Evolutionary conservation across 2,329 filamentous ascomycete genomes (phyloP).

Genomic region (Fonsecaea pedrosoi): DNA sequence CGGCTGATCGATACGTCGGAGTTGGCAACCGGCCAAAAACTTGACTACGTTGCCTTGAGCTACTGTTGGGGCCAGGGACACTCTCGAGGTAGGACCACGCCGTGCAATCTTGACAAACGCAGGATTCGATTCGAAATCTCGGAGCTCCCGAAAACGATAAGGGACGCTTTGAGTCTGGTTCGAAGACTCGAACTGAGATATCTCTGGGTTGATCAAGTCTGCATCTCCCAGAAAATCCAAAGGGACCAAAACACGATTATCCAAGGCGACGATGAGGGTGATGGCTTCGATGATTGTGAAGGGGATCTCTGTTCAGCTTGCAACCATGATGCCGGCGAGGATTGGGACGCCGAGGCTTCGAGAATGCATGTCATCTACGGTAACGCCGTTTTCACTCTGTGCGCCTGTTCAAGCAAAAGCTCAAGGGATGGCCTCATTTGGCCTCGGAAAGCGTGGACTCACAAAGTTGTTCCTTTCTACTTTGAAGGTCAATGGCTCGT

Average conservation of each 20-base stretch:
- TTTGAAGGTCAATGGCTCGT: constrained; percentile 13
- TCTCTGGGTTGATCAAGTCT: constrained; percentile 14
- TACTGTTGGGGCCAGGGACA: constrained; percentile 15
- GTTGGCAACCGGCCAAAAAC: neutral
- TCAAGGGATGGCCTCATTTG: constrained; percentile 6
- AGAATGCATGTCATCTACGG: constrained; percentile 20
- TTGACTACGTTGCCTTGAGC: constrained; percentile 12
- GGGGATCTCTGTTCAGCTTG: neutral
- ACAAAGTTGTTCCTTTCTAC: constrained; percentile 11
- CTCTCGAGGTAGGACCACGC: constrained; percentile 8
- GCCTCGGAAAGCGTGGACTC: constrained; percentile 8
- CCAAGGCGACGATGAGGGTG: neutral
- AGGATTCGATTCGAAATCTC: neutral
- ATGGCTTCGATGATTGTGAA: neutral
- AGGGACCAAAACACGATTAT: neutral
- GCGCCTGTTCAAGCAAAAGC: constrained; percentile 10
- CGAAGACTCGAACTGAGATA: neutral
- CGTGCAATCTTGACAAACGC: constrained; percentile 3
- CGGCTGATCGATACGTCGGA: constrained; percentile 10
- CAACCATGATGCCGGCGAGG: neutral
- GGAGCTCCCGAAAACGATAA: constrained; percentile 6
- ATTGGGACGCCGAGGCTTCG: constrained; percentile 15
- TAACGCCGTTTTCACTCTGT: constrained; percentile 10
- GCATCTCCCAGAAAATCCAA: constrained; percentile 9
- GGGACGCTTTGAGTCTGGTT: constrained; percentile 5